Base-by-base conservation (phyloP, 2,329 filamentous ascomycete species). In the Monosporascus sp. region DNA sequence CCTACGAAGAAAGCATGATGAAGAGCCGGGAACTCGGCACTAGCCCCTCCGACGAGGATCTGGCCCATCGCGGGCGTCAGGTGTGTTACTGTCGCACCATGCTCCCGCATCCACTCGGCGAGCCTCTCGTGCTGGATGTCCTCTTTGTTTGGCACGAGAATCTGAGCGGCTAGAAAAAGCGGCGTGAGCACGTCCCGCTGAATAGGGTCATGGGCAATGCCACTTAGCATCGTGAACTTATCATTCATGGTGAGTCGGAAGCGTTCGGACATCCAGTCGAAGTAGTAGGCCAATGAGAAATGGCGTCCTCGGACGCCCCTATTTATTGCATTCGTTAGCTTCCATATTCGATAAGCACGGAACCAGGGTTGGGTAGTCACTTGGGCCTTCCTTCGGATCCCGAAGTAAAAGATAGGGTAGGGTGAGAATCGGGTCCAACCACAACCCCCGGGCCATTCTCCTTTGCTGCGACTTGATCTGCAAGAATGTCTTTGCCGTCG, bases 31-130 rank as follows among this genome's bases (percentile, higher is more conserved):
- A 97, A 95, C 60, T 88, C 72, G 0, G 89, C 85, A 3, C 76
- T 86, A 24, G 90, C 88, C 60, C 89, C 90, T 44, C 91, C 90
- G 18, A 91, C 85, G 5, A 96, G 75, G 58, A 96, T 93, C 63
- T 96, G 89, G 52, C 90, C 90, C 91, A 96, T 96, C 55, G 92
- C 92, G 14, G 92, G 92, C 2, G 92, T 97, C 39, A 96, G 74
- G 70, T 96, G 92, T 17, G 88, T 90, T 35, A 92, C 87, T 18
- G 87, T 95, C 5, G 88, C 83, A 50, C 79, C 74, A 66, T 89
- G 82, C 52, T 86, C 81, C 51, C 79, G 77, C 80, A 96, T 90
- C 92, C 92, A 97, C 66, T 94, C 90, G 6, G 87, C 87, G 17
- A 96, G 76, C 63, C 79, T 84, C 71, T 95, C 90, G 67, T 96